Base-by-base conservation (phyloP, 139 green algal species). In the Pseudopediastrum boryanum region DNA sequence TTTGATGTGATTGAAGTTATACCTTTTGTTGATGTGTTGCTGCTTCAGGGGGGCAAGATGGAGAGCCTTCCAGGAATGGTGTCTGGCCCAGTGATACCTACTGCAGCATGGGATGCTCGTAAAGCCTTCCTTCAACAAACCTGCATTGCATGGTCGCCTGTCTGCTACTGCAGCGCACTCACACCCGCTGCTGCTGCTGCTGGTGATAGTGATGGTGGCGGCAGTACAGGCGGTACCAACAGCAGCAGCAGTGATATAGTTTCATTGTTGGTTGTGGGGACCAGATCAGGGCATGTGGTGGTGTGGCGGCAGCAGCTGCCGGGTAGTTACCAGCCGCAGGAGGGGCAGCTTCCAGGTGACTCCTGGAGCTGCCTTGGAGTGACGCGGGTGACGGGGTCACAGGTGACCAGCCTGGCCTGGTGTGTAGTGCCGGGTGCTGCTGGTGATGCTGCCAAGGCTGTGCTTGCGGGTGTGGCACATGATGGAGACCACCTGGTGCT, bases 211-310 rank as follows among this genome's bases (percentile, higher is more conserved):
- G 35, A 21, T 35, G 2, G 63, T 43, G 4, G 1, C 1, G 27
- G 6, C 23, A 0, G 25, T 69, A 36, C 1, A 13, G 16, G 13
- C 10, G n/a, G 23, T 50, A 23, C 31, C 67, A 23, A 44, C 13
- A 63, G 67, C 67, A 62, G 43, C 67, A 63, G 67, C 42, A 56
- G 36, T 8, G 2, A 75, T n/a, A n/a, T n/a, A n/a, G n/a, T n/a
- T n/a, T n/a, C n/a, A 8, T 8, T 62, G 31, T 1, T 63, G 46
- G 23, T n/a, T 62, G 19, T 16, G 21, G 6, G 46, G 46, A 29
- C 44, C 44, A 62, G 44, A 31, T 36, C 43, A 61, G 6, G 8
- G 16, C 27, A 70, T 3, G 13, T 1, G 1, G 13, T 58, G 48
- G 19, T 58, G 48, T 21, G 16, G 48, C 48, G 16, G 48, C 48